Conservation (phyloP, 495 filamentous ascomycete species). For the Trichoderma reesei region DNA sequence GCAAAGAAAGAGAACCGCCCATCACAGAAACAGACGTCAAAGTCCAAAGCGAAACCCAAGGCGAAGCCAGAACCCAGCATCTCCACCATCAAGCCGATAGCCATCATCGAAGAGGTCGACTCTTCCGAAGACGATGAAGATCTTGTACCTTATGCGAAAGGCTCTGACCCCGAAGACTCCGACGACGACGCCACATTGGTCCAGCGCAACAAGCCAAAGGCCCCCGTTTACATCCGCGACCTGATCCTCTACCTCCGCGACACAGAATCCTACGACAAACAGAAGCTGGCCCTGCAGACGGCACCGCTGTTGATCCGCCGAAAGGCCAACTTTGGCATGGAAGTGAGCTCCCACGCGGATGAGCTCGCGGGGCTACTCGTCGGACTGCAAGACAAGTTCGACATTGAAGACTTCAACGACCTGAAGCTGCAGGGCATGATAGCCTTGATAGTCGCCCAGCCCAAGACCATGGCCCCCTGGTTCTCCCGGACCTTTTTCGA, state of each 20-base stretch:
- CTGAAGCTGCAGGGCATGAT: constrained; percentile 75
- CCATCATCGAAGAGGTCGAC: constrained; percentile 61
- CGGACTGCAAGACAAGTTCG: constrained; percentile 72
- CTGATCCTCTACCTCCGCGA: constrained; percentile 70
- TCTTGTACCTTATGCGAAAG: constrained; percentile 75
- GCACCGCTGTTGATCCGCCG: constrained; percentile 75
- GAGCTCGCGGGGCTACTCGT: constrained; percentile 68
- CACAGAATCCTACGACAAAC: constrained; percentile 71
- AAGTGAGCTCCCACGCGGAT: constrained; percentile 73
- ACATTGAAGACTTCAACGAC: constrained; percentile 65
- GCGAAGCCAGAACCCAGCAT: constrained; percentile 15
- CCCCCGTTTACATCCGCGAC: constrained; percentile 89
- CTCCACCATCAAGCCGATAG: constrained; percentile 21
- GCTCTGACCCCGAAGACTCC: constrained; percentile 83
- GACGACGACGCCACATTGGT: constrained; percentile 87
- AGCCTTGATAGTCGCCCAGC: constrained; percentile 66
- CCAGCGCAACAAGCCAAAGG: constrained; percentile 66
- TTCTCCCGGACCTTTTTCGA: constrained; percentile 79
- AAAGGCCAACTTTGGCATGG: constrained; percentile 78
- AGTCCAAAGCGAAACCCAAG: constrained; percentile 17
- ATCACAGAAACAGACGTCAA: constrained; percentile 16
- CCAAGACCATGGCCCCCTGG: constrained; percentile 69
- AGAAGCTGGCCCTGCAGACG: constrained; percentile 66
- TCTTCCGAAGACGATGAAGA: constrained; percentile 54
- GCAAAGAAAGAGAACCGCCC: constrained; percentile 13